Evolutionary conservation across 2,329 filamentous ascomycete genomes (phyloP).

Genomic region (Colletotrichum sp.): DNA sequence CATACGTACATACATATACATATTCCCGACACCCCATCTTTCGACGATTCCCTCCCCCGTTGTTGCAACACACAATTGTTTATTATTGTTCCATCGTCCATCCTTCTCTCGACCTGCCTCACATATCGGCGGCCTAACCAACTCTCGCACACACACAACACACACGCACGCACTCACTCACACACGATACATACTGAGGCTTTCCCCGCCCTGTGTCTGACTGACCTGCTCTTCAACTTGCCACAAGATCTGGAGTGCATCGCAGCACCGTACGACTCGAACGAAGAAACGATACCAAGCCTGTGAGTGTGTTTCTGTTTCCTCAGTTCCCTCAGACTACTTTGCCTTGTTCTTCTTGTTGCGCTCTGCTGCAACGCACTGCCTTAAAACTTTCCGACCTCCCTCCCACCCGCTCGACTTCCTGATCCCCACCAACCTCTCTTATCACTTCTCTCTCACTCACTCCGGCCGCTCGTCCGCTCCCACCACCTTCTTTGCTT

Average conservation of each 20-base stretch:
- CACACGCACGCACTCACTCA: neutral
- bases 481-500: constrained; percentile 7
- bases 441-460: constrained; percentile 9
- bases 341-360: neutral
- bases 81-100: constrained; percentile 23
- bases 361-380: constrained; percentile 14
- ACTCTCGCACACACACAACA: neutral
- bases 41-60: constrained; percentile 7
- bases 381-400: constrained; percentile 18
- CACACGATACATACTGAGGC: constrained; percentile 8
- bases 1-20: constrained; percentile 20
- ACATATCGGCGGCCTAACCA: neutral
- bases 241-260: constrained; percentile 23
- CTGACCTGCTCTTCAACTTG: constrained; percentile 10
- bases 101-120: neutral
- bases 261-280: constrained; percentile 15
- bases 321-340: neutral
- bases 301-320: constrained; percentile 14
- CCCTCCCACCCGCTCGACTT: constrained; percentile 10
- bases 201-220: constrained; percentile 15
- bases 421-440: constrained; percentile 20
- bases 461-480: constrained; percentile 1
- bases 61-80: constrained; percentile 23
- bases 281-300: constrained; percentile 4
- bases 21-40: constrained; percentile 19